Conservation (phyloP, 2,329 filamentous ascomycete species). For the Hypoxylon sp. region DNA sequence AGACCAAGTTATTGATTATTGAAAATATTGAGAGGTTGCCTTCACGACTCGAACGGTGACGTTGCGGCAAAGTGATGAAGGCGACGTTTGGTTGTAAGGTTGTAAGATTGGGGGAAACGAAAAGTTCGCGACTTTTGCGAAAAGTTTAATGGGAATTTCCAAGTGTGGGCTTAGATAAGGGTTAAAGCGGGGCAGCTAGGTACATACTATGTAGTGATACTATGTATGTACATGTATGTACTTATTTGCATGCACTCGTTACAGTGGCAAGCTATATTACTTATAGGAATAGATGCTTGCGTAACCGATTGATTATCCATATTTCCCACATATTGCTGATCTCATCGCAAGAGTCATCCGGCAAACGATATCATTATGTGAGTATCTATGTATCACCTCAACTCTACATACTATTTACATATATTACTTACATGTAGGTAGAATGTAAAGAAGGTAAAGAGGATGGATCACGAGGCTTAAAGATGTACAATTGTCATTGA, state of each 20-base stretch:
- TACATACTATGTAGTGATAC: too few relatives aligned
- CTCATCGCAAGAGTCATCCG: constrained; percentile 44
- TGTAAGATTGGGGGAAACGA: constrained; percentile 41
- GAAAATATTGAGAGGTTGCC: constrained; percentile 56
- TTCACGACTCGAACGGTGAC: constrained; percentile 85
- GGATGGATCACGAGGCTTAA: neutral
- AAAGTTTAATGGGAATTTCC: constrained; percentile 23
- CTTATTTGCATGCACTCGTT: too few relatives aligned
- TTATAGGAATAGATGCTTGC: constrained; percentile 2
- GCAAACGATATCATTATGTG: constrained; percentile 34
- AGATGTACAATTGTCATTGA: neutral
- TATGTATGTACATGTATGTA: too few relatives aligned
- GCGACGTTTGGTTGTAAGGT: constrained; percentile 48
- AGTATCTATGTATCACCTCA: neutral
- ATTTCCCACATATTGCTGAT: neutral
- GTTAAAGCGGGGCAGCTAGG: constrained; percentile 31
- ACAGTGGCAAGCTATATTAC: neutral
- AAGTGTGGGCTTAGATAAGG: constrained; percentile 45
- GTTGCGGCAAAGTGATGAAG: constrained; percentile 89
- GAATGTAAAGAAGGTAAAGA: neutral
- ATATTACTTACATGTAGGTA: neutral
- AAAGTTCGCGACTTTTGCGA: constrained; percentile 34
- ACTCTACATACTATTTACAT: constrained; percentile 16
- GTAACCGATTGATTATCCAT: constrained; percentile 10
- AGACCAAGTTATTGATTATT: constrained; percentile 9